Conservation (phyloP, 2,329 filamentous ascomycete species). For the Verticillium nonalfalfae region DNA sequence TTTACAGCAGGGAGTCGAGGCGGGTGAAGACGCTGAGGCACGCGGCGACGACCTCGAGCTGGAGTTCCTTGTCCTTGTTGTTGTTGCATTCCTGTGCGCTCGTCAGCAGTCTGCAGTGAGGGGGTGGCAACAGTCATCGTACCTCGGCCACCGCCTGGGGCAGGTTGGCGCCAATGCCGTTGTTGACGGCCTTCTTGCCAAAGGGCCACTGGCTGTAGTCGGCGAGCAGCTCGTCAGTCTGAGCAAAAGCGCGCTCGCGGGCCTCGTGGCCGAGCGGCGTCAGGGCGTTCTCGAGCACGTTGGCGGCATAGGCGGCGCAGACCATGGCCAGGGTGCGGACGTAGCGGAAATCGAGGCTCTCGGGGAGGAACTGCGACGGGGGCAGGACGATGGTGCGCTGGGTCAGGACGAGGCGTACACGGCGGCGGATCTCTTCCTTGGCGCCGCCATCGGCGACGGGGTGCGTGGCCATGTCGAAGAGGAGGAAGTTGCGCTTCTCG, state of each 20-base stretch:
- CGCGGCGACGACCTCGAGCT: conserved; percentile 93
- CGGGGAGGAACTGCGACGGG: conserved; percentile 80
- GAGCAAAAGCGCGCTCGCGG: conserved; percentile 87
- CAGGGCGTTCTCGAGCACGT: conserved; percentile 96
- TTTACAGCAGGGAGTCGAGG: conserved; percentile 87
- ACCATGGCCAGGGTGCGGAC: conserved; percentile 91
- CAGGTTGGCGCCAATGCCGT: conserved; percentile 88
- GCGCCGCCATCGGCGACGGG: conserved; percentile 93
- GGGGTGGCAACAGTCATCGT: conserved; percentile 11
- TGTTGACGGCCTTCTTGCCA: conserved; percentile 69
- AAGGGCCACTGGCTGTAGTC: conserved; percentile 99
- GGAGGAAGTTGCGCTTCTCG: conserved; percentile 98
- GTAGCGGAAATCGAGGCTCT: conserved; percentile 91
- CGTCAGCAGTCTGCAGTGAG: conserved; percentile 10
- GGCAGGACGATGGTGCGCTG: conserved; percentile 90
- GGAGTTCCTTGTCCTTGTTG: conserved; percentile 87
- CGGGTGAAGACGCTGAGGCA: conserved; percentile 96
- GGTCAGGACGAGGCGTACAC: conserved; percentile 87
- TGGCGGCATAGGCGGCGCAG: conserved; percentile 95
- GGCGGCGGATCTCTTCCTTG: conserved; percentile 92
- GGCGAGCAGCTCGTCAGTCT: conserved; percentile 91
- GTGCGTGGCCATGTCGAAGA: conserved; percentile 99
- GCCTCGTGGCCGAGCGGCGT: conserved; percentile 91
- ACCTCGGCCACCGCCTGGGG: conserved; percentile 78
- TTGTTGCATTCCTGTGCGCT: conserved; percentile 64